Base-by-base conservation (phyloP, 2,329 filamentous ascomycete genomes). In the Sordariomycetes sp. region DNA sequence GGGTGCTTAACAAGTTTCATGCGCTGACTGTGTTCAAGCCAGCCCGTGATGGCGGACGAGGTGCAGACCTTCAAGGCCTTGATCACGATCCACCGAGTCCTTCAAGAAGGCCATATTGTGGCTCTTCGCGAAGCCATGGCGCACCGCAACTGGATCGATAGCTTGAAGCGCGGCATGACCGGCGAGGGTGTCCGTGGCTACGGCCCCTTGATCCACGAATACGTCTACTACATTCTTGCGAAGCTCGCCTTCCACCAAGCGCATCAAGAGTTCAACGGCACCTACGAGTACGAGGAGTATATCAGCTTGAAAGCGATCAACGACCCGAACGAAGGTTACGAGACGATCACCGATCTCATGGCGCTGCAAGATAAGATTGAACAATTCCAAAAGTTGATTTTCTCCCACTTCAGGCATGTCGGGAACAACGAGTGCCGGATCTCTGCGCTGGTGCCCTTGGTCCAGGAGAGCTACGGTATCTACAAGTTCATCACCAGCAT, bases 401-500 rank as follows among this genome's bases (percentile, higher is more conserved):
- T 96, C 62, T 92, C 92, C 5, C 87, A 96, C 59, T 96, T 98
- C 63, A 80, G 88, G 39, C 78, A 80, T 44, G 84, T 88, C 18
- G 80, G 83, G 31, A 94, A 94, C 63, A 98, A 96, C 51, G 92
- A 98, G 58, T 96, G 90, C 58, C 76, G 90, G 41, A 98, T 98
- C 50, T 93, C 90, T 11, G 86, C 92, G 2, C 64, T 98, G 34
- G 88, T 96, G 16, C 86, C 88, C 3, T 66, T 98, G 28, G 92
- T 98, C 4, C 86, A 94, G 55, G 92, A 98, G 66, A 96, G 87
- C 56, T 98, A 96, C 59, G 92, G 92, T 31, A 96, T 98, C 47
- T 98, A 98, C 70, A 96, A 96, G 61, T 98, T 98, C 57, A 88
- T 95, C 44, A 98, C 92, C 0, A 98, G 92, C 81, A 98, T 98